phyloP scores from a whole-genome alignment of 1,139 yeast genomes.

The Chernovozyma aurita region DNA sequence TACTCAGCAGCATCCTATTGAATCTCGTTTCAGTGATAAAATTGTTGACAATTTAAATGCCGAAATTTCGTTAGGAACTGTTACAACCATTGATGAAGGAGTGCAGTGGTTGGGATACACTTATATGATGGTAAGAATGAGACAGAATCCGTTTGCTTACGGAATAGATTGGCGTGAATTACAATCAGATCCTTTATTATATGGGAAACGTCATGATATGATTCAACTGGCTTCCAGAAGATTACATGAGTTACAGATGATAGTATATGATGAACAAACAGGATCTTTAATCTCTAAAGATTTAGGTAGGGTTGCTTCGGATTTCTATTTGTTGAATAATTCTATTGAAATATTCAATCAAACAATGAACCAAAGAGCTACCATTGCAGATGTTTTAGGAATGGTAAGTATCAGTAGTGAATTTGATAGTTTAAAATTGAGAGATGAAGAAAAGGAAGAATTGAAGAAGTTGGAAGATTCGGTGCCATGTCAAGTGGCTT shows the following conservation, averaged over 20 bases:
- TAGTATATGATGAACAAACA: slow-evolving; percentile 81
- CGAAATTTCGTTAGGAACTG: slow-evolving; percentile 92
- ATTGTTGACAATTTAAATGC: slow-evolving; percentile 92
- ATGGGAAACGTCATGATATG: slow-evolving; percentile 70
- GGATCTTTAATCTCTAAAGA: slow-evolving; percentile 82
- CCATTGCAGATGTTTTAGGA: slow-evolving; percentile 88
- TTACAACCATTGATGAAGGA: slow-evolving; percentile 91
- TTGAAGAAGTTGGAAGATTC: slow-evolving; percentile 56
- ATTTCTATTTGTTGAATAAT: slow-evolving; percentile 80
- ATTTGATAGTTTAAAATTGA: slow-evolving; percentile 81
- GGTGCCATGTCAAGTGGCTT: slow-evolving; percentile 75
- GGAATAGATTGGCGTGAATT: slow-evolving; percentile 91
- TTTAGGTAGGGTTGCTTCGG: slow-evolving; percentile 91
- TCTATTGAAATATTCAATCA: slow-evolving; percentile 88
- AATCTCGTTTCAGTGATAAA: slow-evolving; percentile 72
- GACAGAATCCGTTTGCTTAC: slow-evolving; percentile 86
- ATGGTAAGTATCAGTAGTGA: slow-evolving; percentile 92
- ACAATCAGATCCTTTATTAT: slow-evolving; percentile 75
- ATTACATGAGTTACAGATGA: slow-evolving; percentile 85
- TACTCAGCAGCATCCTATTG: slow-evolving; percentile 96
- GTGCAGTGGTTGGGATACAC: slow-evolving; percentile 97
- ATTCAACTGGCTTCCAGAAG: slow-evolving; percentile 76
- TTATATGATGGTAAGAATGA: slow-evolving; percentile 90
- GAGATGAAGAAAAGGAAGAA: slow-evolving; percentile 85
- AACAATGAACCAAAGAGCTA: slow-evolving; percentile 76